phyloP scores from a whole-genome alignment of 2,329 filamentous ascomycete species.

The Nothomitra cinnamomea region DNA sequence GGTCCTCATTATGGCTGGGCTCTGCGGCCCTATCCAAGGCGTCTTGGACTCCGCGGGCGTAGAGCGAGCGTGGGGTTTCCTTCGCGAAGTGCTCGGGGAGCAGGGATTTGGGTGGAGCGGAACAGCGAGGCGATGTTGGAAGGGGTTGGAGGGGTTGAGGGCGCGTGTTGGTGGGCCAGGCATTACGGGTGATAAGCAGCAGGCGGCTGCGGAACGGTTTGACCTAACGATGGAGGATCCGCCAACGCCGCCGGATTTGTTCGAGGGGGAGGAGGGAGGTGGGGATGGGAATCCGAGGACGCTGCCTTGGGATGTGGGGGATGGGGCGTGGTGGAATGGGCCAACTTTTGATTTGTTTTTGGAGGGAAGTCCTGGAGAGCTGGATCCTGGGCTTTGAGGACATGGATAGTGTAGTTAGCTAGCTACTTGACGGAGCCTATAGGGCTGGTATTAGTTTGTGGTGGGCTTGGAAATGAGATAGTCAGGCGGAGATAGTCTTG shows the following conservation, averaged over 20 bases:
- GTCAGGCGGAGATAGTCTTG: no score
- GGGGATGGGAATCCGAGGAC: neutral
- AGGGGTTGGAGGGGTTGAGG: neutral
- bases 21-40: constrained; percentile 12
- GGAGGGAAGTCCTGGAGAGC: neutral
- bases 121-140: neutral
- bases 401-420: no score
- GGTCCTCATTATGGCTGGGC: constrained; percentile 18
- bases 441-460: no score
- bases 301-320: neutral
- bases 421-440: no score
- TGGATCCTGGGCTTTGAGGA: neutral
- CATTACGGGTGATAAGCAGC: neutral
- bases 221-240: neutral
- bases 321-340: constrained; percentile 4
- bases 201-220: no score
- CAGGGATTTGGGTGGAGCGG: neutral
- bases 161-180: neutral
- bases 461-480: no score
- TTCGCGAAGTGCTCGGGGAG: neutral
- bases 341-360: neutral
- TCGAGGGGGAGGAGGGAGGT: neutral
- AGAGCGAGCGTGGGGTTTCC: neutral
- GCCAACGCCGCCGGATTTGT: neutral
- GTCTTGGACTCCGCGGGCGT: neutral